A percentile compares a stretch with the other conserved stretches of the same genome.
phyloP scores from a whole-genome alignment of 73 alveolate genomes.

The Tetrahymena elliotti region DNA sequence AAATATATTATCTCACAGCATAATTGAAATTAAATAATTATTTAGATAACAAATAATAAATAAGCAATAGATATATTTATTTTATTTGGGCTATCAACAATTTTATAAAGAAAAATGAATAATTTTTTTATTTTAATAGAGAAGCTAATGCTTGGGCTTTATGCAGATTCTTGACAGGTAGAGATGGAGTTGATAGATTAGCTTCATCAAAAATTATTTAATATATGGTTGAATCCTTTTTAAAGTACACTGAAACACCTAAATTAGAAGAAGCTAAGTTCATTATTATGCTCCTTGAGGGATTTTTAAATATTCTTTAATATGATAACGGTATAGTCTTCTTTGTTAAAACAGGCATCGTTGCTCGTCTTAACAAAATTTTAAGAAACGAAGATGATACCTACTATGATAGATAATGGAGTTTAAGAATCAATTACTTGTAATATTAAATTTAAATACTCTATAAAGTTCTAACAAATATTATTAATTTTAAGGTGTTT shows the following conservation, averaged over 20 bases:
- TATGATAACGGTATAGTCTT: constrained; percentile 33
- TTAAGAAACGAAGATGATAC: constrained; percentile 12
- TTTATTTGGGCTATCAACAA: not conserved
- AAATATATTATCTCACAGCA: not conserved
- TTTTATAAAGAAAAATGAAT: not conserved
- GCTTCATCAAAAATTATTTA: constrained; percentile 28
- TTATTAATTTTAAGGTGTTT: too few species aligned
- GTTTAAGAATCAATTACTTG: constrained; percentile 25
- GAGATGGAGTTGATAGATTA: constrained; percentile 41
- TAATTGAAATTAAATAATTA: not conserved
- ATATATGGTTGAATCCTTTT: constrained; percentile 28
- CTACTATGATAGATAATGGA: constrained; percentile 7
- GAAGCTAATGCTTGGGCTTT: constrained; percentile 44
- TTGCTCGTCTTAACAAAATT: constrained; percentile 19
- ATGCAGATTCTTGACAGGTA: constrained; percentile 33
- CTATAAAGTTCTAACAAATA: too few species aligned
- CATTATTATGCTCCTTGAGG: constrained; percentile 22
- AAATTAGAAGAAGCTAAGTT: constrained; percentile 24
- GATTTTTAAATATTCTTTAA: constrained; percentile 23
- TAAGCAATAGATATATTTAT: not conserved
- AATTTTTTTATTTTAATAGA: not conserved
- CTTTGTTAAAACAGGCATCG: constrained; percentile 27
- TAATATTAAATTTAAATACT: not conserved
- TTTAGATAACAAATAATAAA: too few species aligned
- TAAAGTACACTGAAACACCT: constrained; percentile 13